phyloP scores from a whole-genome alignment of 306 rosid genomes.

The Datisca glomerata region DNA sequence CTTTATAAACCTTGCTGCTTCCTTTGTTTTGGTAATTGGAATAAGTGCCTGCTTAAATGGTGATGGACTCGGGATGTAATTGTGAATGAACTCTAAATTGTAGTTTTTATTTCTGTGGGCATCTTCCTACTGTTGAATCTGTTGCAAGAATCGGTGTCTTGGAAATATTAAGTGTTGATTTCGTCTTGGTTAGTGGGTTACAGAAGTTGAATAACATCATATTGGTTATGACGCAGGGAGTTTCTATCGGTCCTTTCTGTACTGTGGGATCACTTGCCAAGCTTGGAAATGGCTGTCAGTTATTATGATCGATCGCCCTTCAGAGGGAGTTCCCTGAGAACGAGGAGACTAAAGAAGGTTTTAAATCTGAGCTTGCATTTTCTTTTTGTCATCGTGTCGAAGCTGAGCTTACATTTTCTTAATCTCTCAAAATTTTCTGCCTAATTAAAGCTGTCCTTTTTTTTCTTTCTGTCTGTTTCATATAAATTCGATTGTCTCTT shows the following conservation, averaged over 20 bases:
- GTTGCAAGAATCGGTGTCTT: too few species aligned
- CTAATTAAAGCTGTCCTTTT: background rate
- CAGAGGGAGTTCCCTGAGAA: conserved; percentile 80
- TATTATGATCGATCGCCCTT: conserved; percentile 83
- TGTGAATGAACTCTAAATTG: too few species aligned
- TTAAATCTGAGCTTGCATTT: conserved; percentile 22
- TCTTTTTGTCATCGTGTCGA: conserved; percentile 6
- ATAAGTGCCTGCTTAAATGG: too few species aligned
- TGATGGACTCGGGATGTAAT: too few species aligned
- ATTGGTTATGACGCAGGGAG: conserved; percentile 41
- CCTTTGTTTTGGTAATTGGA: too few species aligned
- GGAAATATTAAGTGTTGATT: too few species aligned
- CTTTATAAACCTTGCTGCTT: too few species aligned
- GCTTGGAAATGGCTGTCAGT: conserved; percentile 75
- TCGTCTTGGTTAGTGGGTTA: too few species aligned
- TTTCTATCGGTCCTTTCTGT: conserved; percentile 89
- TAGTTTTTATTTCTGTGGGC: too few species aligned
- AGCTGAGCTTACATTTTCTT: background rate
- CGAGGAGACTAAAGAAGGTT: conserved; percentile 73
- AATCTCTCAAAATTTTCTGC: background rate
- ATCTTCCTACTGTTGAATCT: too few species aligned
- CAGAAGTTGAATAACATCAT: too few species aligned
- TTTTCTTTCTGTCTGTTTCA: background rate
- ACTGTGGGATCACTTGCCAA: conserved; percentile 64
- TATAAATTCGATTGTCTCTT: conserved; percentile 5